Percentiles rank a stretch among this genome's conserved stretches.
Evolutionary conservation across 345 rosid genomes (phyloP).

Genomic region (Dipteronia sinensis): DNA sequence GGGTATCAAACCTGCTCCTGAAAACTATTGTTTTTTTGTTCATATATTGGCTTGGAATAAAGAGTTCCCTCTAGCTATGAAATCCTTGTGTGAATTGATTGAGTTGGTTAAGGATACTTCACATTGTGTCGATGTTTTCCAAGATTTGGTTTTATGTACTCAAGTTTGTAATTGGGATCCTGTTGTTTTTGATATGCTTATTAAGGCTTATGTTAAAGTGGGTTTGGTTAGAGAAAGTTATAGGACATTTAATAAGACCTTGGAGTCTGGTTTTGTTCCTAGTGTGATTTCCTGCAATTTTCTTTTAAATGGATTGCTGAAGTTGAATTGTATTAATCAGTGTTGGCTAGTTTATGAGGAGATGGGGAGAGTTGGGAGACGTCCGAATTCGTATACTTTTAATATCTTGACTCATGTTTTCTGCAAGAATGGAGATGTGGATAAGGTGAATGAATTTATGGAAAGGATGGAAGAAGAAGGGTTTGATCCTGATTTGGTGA

Average conservation of each 20-base stretch:
- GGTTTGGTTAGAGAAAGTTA: conserved; percentile 52
- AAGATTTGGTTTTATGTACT: conserved; percentile 45
- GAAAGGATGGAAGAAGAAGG: conserved; percentile 99
- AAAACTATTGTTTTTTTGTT: conserved; percentile 56
- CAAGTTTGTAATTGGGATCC: conserved; percentile 72
- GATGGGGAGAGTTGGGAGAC: conserved; percentile 66
- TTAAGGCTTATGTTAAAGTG: conserved; percentile 57
- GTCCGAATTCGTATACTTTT: conserved; percentile 65
- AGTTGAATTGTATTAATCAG: conserved; percentile 41
- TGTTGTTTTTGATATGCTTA: conserved; percentile 65
- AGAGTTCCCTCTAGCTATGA: conserved; percentile 54
- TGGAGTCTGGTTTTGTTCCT: conserved; percentile 56
- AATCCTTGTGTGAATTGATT: conserved; percentile 49
- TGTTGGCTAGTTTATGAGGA: conserved; percentile 78
- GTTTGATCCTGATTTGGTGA: conserved; percentile 83
- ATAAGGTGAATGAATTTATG: conserved; percentile 65
- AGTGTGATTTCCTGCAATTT: conserved; percentile 75
- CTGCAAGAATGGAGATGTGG: conserved; percentile 50
- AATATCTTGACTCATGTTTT: conserved; percentile 76
- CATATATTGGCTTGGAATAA: conserved; percentile 64
- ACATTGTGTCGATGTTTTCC: conserved; percentile 37
- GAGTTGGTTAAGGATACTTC: conserved; percentile 27
- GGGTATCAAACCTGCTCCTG: conserved; percentile 37
- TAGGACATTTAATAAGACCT: conserved; percentile 41
- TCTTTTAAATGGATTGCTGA: conserved; percentile 74